Base-by-base conservation (phyloP, 805 yeast genomes). In the Kregervanrija delftensis region DNA sequence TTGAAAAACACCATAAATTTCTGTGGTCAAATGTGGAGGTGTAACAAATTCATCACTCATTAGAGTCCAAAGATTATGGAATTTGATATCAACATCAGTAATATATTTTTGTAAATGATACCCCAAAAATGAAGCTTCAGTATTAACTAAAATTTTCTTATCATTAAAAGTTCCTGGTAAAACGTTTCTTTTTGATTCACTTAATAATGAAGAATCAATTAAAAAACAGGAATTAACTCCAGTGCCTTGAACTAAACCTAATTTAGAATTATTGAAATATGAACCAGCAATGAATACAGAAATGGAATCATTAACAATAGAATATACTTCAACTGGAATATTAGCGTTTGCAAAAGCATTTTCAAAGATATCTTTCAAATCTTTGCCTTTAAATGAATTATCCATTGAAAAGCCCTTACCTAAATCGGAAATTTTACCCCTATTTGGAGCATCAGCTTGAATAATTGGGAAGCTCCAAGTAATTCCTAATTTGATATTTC, bases 231-330 rank as follows among this genome's bases (percentile, higher is more conserved):
- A 59, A 52, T 83, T 83, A 43, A 77, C 60, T 1, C 90, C 90
- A 3, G 90, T 83, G 1, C 90, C 89, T 41, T 82, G 59, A 3
- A 83, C 84, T 51, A 83, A 51, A 0, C 85, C 83, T 38, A 81
- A 52, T 45, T 63, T 55, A 43, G 72, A 69, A 2, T 64, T 47
- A 11, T 55, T 50, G 13, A 59, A 49, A 11, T 59, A 59, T 14
- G 59, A 52, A 9, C 81, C 81, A 0, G 86, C 73, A 10, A 81
- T 63, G 55, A 71, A 76, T 0, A 81, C 85, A 0, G 86, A 81
- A n/a, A 79, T 70, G 1, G 86, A 75, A 47, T 60, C 89, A 58
- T 83, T 83, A 30, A 81, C 64, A 34, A 82, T 69, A 12, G 71
- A 61, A 48, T 66, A 59, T 16, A 81, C 69, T 12, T 63, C 57